Percentiles rank a stretch among this genome's conserved stretches.
These are phyloP conservation scores for Ramaria rubella DNA, from an alignment of 768 basidiomycete genomes.

Conservation along the genomic window DNA sequence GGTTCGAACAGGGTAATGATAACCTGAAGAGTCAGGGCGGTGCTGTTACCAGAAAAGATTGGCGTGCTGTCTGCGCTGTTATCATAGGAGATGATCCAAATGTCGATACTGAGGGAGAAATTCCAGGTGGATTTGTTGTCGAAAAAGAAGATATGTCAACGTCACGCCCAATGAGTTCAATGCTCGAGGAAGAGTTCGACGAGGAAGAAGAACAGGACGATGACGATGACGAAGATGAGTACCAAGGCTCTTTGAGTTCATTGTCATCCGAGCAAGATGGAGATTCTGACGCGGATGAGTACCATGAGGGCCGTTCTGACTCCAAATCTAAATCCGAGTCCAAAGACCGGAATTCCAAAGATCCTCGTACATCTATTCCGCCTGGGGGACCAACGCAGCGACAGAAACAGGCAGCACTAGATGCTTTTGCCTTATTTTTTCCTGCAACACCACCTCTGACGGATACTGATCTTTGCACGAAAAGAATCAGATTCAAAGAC, in stretches of 20 bases:
- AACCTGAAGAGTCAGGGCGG: conserved; percentile 26
- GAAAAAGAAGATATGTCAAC: conserved; percentile 15
- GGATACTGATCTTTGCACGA: conserved; percentile 39
- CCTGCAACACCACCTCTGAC: conserved; percentile 34
- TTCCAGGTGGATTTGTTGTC: conserved; percentile 12
- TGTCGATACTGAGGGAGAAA: conserved; percentile 12
- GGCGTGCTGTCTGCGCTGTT: conserved; percentile 74
- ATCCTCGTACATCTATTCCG: neutral
- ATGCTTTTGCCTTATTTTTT: conserved; percentile 71
- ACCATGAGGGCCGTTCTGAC: conserved; percentile 14
- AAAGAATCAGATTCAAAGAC: conserved; percentile 61
- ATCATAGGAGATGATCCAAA: conserved; percentile 43
- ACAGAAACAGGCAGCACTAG: conserved; percentile 48
- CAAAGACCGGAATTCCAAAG: neutral
- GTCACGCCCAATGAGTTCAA: neutral
- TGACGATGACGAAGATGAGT: conserved; percentile 23
- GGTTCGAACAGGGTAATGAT: conserved; percentile 6
- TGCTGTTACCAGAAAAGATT: conserved; percentile 57
- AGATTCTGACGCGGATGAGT: conserved; percentile 23
- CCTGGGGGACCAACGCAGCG: conserved; percentile 35
- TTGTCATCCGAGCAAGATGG: conserved; percentile 9
- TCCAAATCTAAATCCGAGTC: conserved; percentile 11
- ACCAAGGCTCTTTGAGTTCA: conserved; percentile 14
- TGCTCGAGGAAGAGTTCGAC: conserved; percentile 14
- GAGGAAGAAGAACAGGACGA: conserved; percentile 21